Evolutionary conservation across 2,329 filamentous ascomycete species (phyloP), one percentile per base, ranked within the genome.

Genomic region (Ascochyta viciae-villosae): DNA sequence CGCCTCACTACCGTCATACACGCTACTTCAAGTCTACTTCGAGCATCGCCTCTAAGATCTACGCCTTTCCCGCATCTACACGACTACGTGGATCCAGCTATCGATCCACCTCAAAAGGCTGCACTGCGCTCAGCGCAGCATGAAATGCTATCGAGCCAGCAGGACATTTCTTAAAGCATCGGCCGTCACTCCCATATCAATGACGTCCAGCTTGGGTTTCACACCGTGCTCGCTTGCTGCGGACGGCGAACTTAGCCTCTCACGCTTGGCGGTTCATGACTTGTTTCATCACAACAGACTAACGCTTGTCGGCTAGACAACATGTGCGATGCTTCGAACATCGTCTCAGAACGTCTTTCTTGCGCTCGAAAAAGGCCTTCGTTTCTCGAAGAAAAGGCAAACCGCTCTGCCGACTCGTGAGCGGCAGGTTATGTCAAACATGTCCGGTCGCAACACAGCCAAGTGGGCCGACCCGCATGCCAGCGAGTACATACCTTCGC

Each of bases 191-290:
- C 23, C 38, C 41, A 46, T 39, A 22, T 26, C 39, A 22, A 48
- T 31, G 55, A 61, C 57, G 62, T 68, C 57, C 58, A 58, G 42
- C 62, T 63, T 65, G 56, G 31, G 65, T 68, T 68, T 67, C 64
- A 68, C 44, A 35, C 57, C 50, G 56, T 61, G 23, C 40, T 64
- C 65, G 64, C 62, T 66, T 63, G 51, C 50, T 31, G 61, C 54
- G 64, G 50, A 56, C 47, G 48, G 23, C 44, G 46, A 54, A 46
- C 45, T 47, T 68, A 65, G 66, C 61, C 51, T 72, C 64, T 64
- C 60, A 72, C 67, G 65, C 65, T 66, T 69, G 63, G 66, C 67
- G 67, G 67, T 66, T 70, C 69, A 73, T 44, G 61, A 40, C 44
- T 45, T 38, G 71, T 73, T 72, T 73, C 64, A 67, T 48, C 57